Percentiles rank a stretch among this genome's conserved stretches.
These are phyloP conservation scores for Pseudogymnoascus sp. DNA, from an alignment of 2,329 filamentous ascomycete genomes.

Conservation along the genomic window DNA sequence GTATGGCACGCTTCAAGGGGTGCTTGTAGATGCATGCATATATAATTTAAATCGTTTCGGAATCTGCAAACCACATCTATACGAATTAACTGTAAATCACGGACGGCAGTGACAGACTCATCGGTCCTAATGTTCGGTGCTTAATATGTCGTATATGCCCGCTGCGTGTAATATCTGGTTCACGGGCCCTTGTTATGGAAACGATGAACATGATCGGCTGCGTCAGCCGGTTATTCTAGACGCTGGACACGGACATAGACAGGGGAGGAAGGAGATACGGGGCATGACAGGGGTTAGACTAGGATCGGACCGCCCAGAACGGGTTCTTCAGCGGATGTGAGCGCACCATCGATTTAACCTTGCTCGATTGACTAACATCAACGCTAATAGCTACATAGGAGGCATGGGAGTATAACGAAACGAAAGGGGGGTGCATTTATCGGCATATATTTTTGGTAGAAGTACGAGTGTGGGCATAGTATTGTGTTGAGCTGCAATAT, in stretches of 20 bases:
- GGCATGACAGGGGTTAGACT: background rate
- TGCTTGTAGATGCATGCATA: background rate
- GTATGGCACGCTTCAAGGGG: conserved; percentile 3
- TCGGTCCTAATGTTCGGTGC: background rate
- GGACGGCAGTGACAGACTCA: background rate
- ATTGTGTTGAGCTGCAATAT: background rate
- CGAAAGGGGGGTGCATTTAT: background rate
- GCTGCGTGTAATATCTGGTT: background rate
- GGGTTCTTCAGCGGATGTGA: background rate
- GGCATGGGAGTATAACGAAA: background rate
- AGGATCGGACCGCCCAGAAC: background rate
- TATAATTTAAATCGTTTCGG: background rate
- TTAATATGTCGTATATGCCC: background rate
- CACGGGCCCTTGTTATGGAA: background rate
- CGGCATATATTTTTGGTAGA: background rate
- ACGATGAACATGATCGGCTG: background rate
- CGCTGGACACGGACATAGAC: background rate
- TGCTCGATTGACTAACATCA: background rate
- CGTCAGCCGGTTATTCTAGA: background rate
- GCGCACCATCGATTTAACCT: conserved; percentile 2
- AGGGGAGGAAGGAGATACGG: background rate
- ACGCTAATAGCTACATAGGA: background rate
- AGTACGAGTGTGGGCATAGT: background rate
- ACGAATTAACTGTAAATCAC: background rate
- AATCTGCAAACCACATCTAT: background rate